A percentile compares a stretch with the other conserved stretches of the same genome.
phyloP scores from a whole-genome alignment of 2,329 filamentous ascomycete species.

The Aspergillus brunneoviolaceus region DNA sequence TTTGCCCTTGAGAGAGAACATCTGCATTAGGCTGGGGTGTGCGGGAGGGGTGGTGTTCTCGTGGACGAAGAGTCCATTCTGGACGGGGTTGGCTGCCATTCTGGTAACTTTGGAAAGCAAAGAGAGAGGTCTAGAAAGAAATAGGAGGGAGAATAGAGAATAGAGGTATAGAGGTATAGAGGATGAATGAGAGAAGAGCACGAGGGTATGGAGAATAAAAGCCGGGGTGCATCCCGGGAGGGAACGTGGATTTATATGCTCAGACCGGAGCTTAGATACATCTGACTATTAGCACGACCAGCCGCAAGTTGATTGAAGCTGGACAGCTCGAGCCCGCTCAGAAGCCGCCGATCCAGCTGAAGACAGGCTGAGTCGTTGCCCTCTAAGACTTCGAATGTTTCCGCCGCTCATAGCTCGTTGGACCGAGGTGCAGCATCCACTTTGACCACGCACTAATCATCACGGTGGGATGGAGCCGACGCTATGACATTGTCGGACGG shows the following conservation, averaged over 20 bases:
- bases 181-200: not conserved
- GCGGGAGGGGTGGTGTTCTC: constrained; percentile 54
- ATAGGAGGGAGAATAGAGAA: not conserved
- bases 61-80: constrained; percentile 55
- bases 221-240: not conserved
- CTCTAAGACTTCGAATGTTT: not conserved
- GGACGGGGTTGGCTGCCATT: constrained; percentile 39
- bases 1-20: constrained; percentile 69
- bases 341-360: not conserved
- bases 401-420: not conserved
- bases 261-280: not conserved
- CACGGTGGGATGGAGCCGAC: not conserved
- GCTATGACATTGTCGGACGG: not conserved
- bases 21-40: constrained; percentile 55
- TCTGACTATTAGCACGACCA: not conserved
- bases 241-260: not conserved
- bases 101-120: too few relatives aligned
- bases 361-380: not conserved
- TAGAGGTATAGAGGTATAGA: not conserved
- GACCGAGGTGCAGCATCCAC: not conserved
- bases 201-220: not conserved
- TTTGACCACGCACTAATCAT: not conserved
- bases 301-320: not conserved
- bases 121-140: not conserved
- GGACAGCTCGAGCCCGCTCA: not conserved